Evolutionary conservation across 208 protist genomes (phyloP).

Genomic region (Leptomonas pyrrhocoris): DNA sequence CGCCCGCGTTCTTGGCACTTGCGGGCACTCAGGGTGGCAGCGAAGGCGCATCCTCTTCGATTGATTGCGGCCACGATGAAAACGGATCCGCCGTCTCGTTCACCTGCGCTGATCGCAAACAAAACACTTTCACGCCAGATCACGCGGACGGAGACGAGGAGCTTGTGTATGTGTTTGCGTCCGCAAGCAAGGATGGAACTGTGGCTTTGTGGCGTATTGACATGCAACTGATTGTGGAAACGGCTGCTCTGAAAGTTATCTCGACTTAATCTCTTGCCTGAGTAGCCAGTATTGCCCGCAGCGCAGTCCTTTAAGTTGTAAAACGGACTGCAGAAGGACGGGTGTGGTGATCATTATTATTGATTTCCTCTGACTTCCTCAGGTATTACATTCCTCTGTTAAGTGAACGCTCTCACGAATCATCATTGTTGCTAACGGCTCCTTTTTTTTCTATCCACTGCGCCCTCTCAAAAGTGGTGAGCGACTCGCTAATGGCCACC

Average conservation of each 20-base stretch:
- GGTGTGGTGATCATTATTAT: not conserved
- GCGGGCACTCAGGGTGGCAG: no score
- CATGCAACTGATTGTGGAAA: constrained; percentile 42
- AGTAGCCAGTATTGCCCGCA: not conserved
- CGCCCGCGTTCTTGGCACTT: not conserved
- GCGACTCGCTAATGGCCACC: no score
- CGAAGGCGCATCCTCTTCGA: not conserved
- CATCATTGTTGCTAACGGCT: no score
- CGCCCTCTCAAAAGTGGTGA: no score
- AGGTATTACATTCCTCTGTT: no score
- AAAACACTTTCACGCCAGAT: not conserved
- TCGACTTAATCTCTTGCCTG: not conserved
- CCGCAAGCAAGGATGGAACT: constrained; percentile 62
- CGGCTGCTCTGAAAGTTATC: not conserved
- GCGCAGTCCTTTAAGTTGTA: not conserved
- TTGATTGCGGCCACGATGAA: not conserved
- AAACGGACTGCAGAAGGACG: no score
- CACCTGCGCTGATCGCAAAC: not conserved
- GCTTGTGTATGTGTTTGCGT: constrained; percentile 70
- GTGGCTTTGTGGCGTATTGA: constrained; percentile 81
- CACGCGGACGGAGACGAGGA: constrained; percentile 6
- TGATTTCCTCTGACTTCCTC: not conserved
- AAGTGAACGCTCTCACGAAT: no score
- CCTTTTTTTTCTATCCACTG: no score
- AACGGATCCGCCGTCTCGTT: not conserved